These are phyloP conservation scores for Acacia acuminata DNA, from an alignment of 306 rosid species.

Conservation along the genomic window DNA sequence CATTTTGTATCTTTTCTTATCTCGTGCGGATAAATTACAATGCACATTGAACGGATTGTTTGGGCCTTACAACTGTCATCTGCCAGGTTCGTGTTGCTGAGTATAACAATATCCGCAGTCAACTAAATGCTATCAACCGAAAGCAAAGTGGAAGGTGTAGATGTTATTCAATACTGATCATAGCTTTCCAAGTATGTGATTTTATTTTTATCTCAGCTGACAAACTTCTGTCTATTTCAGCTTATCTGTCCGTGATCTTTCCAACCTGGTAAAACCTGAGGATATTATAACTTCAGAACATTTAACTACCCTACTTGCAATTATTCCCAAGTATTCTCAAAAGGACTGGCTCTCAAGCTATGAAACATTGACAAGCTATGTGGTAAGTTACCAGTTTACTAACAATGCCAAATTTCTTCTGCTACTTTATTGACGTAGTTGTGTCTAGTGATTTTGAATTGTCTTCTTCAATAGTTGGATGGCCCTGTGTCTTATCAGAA, in stretches of 20 bases:
- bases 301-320: slow-evolving; percentile 36
- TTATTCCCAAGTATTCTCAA: slow-evolving; percentile 72
- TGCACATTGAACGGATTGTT: not conserved
- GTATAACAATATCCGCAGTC: slow-evolving; percentile 77
- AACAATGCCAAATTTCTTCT: slow-evolving; percentile 7
- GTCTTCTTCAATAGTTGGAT: not conserved
- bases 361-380: slow-evolving; percentile 79
- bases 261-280: slow-evolving; percentile 76
- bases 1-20: not conserved
- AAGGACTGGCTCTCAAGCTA: slow-evolving; percentile 88
- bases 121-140: slow-evolving; percentile 77
- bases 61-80: slow-evolving; percentile 4
- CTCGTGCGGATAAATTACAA: not conserved
- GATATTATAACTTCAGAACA: slow-evolving; percentile 52
- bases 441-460: slow-evolving; percentile 15
- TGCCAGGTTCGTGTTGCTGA: slow-evolving; percentile 79
- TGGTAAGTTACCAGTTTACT: slow-evolving; percentile 50
- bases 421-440: slow-evolving; percentile 15
- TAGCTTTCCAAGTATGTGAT: not conserved
- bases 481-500: not conserved
- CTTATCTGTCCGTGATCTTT: slow-evolving; percentile 83
- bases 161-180: not conserved
- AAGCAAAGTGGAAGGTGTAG: slow-evolving; percentile 87
- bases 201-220: slow-evolving; percentile 18
- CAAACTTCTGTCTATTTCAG: slow-evolving; percentile 38